Conservation (phyloP, 2,329 filamentous ascomycete species). For the Pseudogymnoascus sp. region DNA sequence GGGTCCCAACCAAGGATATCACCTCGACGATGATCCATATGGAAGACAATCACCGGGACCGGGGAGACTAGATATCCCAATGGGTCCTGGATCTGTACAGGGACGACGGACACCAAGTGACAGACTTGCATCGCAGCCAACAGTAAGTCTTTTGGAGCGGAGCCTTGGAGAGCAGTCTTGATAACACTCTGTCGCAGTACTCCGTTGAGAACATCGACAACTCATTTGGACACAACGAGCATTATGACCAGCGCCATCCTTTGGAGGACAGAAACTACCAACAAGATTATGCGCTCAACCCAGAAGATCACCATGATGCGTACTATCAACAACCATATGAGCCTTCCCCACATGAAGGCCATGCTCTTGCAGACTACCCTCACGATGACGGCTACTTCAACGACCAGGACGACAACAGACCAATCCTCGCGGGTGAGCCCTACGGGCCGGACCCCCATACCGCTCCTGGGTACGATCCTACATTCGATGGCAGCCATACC, state of each 20-base stretch:
- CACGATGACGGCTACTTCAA: constrained; percentile 20
- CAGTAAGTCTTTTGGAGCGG: constrained; percentile 47
- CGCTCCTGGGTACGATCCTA: constrained; percentile 37
- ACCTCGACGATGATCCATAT: constrained; percentile 62
- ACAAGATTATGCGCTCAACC: constrained; percentile 67
- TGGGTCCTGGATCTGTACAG: constrained; percentile 39
- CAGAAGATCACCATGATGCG: constrained; percentile 77
- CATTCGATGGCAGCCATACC: constrained; percentile 30
- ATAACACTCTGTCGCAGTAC: constrained; percentile 39
- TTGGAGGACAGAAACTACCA: constrained; percentile 42
- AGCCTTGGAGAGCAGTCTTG: background rate
- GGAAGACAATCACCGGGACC: constrained; percentile 21
- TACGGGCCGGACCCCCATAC: constrained; percentile 53
- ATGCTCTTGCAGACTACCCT: constrained; percentile 20
- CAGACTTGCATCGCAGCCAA: constrained; percentile 72
- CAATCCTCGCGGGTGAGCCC: constrained; percentile 59
- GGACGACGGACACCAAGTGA: constrained; percentile 58
- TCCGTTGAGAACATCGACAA: constrained; percentile 60
- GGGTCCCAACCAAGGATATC: constrained; percentile 50
- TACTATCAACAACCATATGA: constrained; percentile 82
- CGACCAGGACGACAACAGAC: constrained; percentile 61
- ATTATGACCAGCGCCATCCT: constrained; percentile 45
- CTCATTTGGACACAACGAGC: constrained; percentile 55
- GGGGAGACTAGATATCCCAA: constrained; percentile 56
- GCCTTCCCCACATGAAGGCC: constrained; percentile 36